Evolutionary conservation across 73 alveolate species (phyloP), one percentile per base, ranked within the genome.

Genomic region (Paramecium biaurelia): DNA sequence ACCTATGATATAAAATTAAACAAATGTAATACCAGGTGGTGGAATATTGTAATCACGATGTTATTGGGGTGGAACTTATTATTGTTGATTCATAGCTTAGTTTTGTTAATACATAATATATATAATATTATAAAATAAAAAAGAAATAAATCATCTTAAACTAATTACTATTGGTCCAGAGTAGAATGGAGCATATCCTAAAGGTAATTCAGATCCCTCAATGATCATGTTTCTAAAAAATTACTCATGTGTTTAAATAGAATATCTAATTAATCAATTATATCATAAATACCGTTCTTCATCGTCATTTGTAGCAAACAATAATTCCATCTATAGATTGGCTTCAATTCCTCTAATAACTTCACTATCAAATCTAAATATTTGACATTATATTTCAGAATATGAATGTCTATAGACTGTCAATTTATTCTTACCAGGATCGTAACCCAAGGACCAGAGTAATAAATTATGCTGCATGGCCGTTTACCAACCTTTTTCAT

Each of bases 161-260:
- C 90, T 70, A 42, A 89, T 89, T 12, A 70, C 79, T 23, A 82
- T 56, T 2, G 94, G 94, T 38, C 94, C 94, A 21, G 94, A 89
- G 57, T 89, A 89, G 20, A 89, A 89, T 1, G 94, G 92, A 24
- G 94, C 94, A 72, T 89, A 89, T 43, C 94, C 94, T 41, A 89
- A 56, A 21, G 94, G 94, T 26, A 70, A 76, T 45, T 89, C 94
- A 10, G 92, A 70, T 0, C 87, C 87, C 23, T 89, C 84, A 15
- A 89, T 89, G 12, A 89, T 89, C 79, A 89, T 43, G 41, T 89
- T 89, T 42, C 94, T 63, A 42, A 89, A 89, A 38, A 89, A 89
- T 26, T 70, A 47, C 21, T 89, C 94, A 70, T 89, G 89, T 45
- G 94, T 89, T 47, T 89, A 70, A 21, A 89, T 89, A 4, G 94